Conservation (phyloP, 2,329 filamentous ascomycete genomes). For the Ophiobolus disseminans region DNA sequence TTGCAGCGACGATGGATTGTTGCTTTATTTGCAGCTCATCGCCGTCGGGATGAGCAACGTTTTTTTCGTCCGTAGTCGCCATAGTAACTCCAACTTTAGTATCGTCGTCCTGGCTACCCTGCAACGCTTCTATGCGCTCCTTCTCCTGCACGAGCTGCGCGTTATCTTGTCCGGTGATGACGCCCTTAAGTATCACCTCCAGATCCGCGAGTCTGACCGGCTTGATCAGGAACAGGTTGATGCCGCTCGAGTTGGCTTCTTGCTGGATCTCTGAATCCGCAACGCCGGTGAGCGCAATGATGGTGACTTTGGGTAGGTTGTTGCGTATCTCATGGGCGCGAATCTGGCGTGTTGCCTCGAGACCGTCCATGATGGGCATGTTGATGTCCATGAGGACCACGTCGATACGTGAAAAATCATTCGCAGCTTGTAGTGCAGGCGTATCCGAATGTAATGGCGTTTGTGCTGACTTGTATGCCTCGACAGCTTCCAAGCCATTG, state of each 20-base stretch:
- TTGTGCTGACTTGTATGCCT: slow-evolving; percentile 34
- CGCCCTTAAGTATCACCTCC: slow-evolving; percentile 49
- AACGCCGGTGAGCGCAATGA: slow-evolving; percentile 62
- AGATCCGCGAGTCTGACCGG: slow-evolving; percentile 56
- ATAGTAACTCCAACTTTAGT: no score
- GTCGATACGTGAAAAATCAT: slow-evolving; percentile 29
- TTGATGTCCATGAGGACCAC: slow-evolving; percentile 48
- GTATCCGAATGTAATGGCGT: slow-evolving; percentile 8
- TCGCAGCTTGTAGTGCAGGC: neutral
- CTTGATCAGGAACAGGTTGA: slow-evolving; percentile 64
- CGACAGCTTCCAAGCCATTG: slow-evolving; percentile 48
- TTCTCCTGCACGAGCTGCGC: slow-evolving; percentile 18
- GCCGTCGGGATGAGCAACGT: no score
- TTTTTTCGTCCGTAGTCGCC: no score
- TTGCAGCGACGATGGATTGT: no score
- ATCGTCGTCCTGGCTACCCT: neutral
- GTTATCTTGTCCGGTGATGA: slow-evolving; percentile 38
- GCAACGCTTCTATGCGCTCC: neutral
- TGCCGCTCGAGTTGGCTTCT: slow-evolving; percentile 60
- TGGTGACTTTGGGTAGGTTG: slow-evolving; percentile 51
- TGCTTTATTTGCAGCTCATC: no score
- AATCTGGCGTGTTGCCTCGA: slow-evolving; percentile 49
- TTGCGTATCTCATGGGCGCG: slow-evolving; percentile 57
- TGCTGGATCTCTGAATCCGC: slow-evolving; percentile 58
- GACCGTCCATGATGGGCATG: slow-evolving; percentile 50